Evolutionary conservation across 805 yeast genomes (phyloP), one percentile per base, ranked within the genome.

Genomic region (Cyberlindnera subsufficiens): DNA sequence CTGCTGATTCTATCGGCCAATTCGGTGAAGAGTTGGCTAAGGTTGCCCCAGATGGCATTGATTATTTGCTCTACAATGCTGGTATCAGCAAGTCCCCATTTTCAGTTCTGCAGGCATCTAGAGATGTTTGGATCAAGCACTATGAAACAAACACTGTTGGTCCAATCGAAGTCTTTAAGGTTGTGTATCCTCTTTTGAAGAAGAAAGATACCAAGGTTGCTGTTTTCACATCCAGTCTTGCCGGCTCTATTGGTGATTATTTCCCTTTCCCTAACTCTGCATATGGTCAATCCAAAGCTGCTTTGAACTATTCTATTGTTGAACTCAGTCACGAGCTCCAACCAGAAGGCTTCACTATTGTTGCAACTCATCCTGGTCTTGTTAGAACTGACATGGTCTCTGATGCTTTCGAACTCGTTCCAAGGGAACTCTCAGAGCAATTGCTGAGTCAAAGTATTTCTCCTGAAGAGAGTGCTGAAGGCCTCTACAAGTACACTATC

Each of bases 241-340:
- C 56, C 3, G 68, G 59, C 2, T 54, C 61, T n/a, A 47, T 58
- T n/a, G 43, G 45, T 16, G 19, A 22, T 5, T 37, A 27, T 11
- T 46, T 32, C 2, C 52, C 42, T 30, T n/a, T 45, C 14, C 45
- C 52, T 6, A 36, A 37, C 19, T 47, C 58, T 15, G 61, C 63
- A 27, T 67, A 67, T 44, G 70, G 69, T 2, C 54, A 53, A 37
- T 62, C 69, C 10, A 67, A 68, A 47, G 66, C 69, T 11, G 71
- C 67, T 0, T 47, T 67, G 44, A 67, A 68, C 53, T 59, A 53
- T 48, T 50, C 45, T 31, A 16, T 18, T 13, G 29, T n/a, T 7
- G 54, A 54, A 27, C 34, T 68, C 35, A 43, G 61, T 32, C 10
- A 17, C 27, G 70, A 67, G 40, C 40, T 58, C 18, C 43, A 39